Evolutionary conservation across 2,329 filamentous ascomycete genomes (phyloP).

Genomic region (Ophiocordyceps camponoti-floridani): DNA sequence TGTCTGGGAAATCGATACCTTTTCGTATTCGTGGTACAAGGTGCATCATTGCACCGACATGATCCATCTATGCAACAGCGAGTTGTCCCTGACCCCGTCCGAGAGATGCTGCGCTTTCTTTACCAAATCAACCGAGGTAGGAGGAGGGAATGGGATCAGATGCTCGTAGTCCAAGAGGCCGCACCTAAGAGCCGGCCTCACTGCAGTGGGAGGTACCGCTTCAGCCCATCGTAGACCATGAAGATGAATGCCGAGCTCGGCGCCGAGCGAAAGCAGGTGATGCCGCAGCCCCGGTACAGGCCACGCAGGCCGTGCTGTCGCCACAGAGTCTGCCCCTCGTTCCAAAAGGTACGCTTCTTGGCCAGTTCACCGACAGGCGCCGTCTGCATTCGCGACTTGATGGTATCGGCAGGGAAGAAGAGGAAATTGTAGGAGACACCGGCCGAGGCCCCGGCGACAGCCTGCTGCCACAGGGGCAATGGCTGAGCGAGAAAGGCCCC

Average conservation of each 20-base stretch:
- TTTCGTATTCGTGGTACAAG: no score
- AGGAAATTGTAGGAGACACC: constrained; percentile 93
- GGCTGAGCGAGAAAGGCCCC: constrained; percentile 26
- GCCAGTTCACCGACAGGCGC: constrained; percentile 43
- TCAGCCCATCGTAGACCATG: constrained; percentile 79
- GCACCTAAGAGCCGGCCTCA: constrained; percentile 3
- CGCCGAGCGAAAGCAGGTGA: constrained; percentile 73
- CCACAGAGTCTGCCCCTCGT: constrained; percentile 61
- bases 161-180: no score
- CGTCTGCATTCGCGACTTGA: constrained; percentile 96
- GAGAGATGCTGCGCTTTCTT: no score
- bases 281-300: constrained; percentile 85
- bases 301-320: constrained; percentile 63
- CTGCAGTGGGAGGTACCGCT: constrained; percentile 42
- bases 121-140: background rate
- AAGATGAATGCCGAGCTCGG: constrained; percentile 98
- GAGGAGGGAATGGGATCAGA: no score
- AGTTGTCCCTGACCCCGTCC: no score
- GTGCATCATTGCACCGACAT: no score
- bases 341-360: constrained; percentile 48
- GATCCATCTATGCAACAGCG: no score
- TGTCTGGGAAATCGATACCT: no score
- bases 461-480: constrained; percentile 72
- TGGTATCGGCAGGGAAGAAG: constrained; percentile 92
- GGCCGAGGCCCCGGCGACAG: constrained; percentile 69